A percentile compares a stretch with the other conserved stretches of the same genome.
Evolutionary conservation across 495 filamentous ascomycete species (phyloP).

Genomic region (Ramalina intermedia): DNA sequence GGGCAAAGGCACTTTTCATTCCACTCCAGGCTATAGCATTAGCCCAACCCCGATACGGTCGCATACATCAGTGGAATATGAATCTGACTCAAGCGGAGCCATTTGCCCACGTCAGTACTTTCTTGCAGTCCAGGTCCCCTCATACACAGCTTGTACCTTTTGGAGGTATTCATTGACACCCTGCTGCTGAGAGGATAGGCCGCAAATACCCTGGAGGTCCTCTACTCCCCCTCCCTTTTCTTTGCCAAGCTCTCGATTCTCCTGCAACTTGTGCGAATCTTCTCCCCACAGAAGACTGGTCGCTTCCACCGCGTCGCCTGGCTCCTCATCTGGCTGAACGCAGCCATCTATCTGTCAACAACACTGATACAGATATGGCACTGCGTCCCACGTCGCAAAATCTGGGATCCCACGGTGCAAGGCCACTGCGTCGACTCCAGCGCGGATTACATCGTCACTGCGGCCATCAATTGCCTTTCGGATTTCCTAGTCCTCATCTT

Average conservation of each 20-base stretch:
- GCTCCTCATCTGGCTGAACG: conserved; percentile 4
- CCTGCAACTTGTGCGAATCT: conserved; percentile 7
- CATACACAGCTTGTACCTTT: background rate
- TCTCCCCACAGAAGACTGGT: background rate
- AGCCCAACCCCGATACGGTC: conserved; percentile 4
- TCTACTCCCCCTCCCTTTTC: conserved; percentile 3
- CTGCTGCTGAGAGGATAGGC: background rate
- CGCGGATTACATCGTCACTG: conserved; percentile 12
- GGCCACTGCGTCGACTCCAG: conserved; percentile 18
- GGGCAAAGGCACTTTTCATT: background rate
- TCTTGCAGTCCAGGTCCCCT: no score
- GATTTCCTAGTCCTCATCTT: conserved; percentile 19
- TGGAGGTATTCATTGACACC: no score
- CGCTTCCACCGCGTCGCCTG: background rate
- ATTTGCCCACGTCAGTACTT: conserved; percentile 10
- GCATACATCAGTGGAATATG: conserved; percentile 23
- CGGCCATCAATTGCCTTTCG: conserved; percentile 18
- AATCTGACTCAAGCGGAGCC: conserved; percentile 6
- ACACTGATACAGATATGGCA: background rate
- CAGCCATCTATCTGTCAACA: background rate
- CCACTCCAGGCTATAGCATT: no score
- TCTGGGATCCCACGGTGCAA: conserved; percentile 1
- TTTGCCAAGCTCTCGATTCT: conserved; percentile 7
- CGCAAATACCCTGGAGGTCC: background rate
- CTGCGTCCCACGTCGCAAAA: conserved; percentile 5